Conservation (phyloP, 73 alveolate genomes). For the Blepharisma japonicum region DNA sequence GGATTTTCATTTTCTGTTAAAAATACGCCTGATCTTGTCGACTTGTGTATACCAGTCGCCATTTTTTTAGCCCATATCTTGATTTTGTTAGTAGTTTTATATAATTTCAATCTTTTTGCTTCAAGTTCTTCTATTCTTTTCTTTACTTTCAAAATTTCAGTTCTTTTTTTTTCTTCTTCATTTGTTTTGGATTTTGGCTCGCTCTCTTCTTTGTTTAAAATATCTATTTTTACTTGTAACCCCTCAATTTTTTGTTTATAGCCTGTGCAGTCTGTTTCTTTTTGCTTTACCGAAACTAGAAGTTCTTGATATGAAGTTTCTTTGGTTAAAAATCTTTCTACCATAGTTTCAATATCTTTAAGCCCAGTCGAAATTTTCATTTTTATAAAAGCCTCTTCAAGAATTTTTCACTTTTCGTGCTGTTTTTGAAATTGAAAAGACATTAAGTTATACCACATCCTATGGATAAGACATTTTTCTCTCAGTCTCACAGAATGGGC, state of each 20-base stretch:
- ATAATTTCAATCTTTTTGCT: too few relatives aligned
- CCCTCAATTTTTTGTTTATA: slow-evolving; percentile 1
- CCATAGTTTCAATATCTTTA: neutral
- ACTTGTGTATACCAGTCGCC: too few relatives aligned
- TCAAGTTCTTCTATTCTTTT: too few relatives aligned
- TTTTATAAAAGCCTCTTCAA: slow-evolving; percentile 23
- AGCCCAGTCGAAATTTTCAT: slow-evolving; percentile 14
- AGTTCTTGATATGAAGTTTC: neutral
- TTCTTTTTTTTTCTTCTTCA: too few relatives aligned
- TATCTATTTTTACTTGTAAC: neutral
- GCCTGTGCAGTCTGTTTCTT: neutral
- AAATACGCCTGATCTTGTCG: too few relatives aligned
- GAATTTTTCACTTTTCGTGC: neutral
- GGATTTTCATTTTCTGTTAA: too few relatives aligned
- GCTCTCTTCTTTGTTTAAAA: neutral
- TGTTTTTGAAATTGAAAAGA: neutral
- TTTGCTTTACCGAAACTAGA: neutral
- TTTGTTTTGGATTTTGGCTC: neutral
- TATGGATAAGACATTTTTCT: neutral
- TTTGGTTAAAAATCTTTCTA: slow-evolving; percentile 16
- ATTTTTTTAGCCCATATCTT: too few relatives aligned
- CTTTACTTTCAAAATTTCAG: too few relatives aligned
- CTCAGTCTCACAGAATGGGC: neutral
- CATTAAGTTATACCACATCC: neutral
- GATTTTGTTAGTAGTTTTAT: too few relatives aligned